Evolutionary conservation across 2,329 filamentous ascomycete genomes (phyloP), one percentile per base, ranked within the genome.

Genomic region (Fusarium papillatum): DNA sequence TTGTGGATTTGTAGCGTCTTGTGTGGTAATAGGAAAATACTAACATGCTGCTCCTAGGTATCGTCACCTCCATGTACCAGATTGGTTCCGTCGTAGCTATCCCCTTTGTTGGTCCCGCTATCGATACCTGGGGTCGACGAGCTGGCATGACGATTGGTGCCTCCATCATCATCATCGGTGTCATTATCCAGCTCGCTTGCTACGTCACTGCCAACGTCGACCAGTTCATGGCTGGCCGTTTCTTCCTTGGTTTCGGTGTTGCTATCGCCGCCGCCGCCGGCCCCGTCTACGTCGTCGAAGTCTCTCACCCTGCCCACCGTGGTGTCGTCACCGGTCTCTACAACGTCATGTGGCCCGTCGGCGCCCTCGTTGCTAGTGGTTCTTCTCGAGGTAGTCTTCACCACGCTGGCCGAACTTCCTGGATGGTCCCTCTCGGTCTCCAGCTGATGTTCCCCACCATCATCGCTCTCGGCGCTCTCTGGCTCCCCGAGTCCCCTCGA

Each of bases 211-310:
- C 66, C 11, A 76, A 59, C 7, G 69, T 76, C 5, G 71, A 73
- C n/a, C 86, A 88, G 62, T 89, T 89, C 77, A 87, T 88, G 81
- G 87, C 86, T 57, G 90, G 90, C 7, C 87, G 90, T 7, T 92
- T 93, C 82, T 82, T 92, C 43, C 87, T 93, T 2, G 91, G 91
- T 43, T 92, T 92, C 71, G 87, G 87, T 66, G 87, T 88, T 64
- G 83, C 84, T 24, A 86, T 89, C 66, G 85, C 85, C 22, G 84
- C 86, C 2, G 83, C 86, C 2, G 86, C 87, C 9, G 87, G 86
- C 1, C 87, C 87, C 8, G 85, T 86, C 67, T 88, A 88, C 72
- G 85, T 87, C 38, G 83, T 87, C 14, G 87, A 89, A 72, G 83
- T 88, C 36, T 84, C 84, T 41, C 86, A 87, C 72, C 87, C 87